Evolutionary conservation across 1,284 basidiomycete species (phyloP).

Genomic region (Moniliophthora roreri): DNA sequence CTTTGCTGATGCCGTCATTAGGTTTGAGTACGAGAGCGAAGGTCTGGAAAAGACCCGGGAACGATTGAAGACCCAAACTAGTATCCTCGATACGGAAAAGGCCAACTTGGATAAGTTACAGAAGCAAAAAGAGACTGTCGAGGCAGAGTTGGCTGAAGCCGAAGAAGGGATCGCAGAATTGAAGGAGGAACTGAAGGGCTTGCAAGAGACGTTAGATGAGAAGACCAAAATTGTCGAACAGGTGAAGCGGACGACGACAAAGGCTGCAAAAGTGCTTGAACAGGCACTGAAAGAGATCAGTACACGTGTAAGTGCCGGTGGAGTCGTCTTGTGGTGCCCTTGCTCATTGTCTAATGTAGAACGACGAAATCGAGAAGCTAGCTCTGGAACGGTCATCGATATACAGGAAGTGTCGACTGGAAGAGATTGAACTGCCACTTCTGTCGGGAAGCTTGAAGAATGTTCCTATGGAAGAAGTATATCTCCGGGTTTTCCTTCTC

Average conservation of each 20-base stretch:
- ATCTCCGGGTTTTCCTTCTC: slow-evolving; percentile 16
- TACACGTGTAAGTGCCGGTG: slow-evolving; percentile 50
- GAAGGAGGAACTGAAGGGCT: slow-evolving; percentile 57
- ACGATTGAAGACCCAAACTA: slow-evolving; percentile 59
- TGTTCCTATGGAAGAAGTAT: slow-evolving; percentile 93
- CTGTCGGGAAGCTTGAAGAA: slow-evolving; percentile 75
- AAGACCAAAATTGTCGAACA: slow-evolving; percentile 74
- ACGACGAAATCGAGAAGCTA: slow-evolving; percentile 91
- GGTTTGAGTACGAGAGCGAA: slow-evolving; percentile 78
- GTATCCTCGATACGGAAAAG: slow-evolving; percentile 56
- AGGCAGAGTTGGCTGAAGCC: slow-evolving; percentile 65
- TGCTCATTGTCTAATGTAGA: slow-evolving; percentile 44
- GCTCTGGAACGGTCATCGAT: slow-evolving; percentile 84
- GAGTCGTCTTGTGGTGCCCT: background rate
- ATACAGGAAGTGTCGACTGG: slow-evolving; percentile 91
- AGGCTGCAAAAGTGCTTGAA: slow-evolving; percentile 79
- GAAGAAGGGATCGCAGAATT: slow-evolving; percentile 61
- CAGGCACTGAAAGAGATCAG: slow-evolving; percentile 90
- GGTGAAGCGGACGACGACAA: slow-evolving; percentile 70
- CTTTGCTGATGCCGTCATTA: slow-evolving; percentile 27
- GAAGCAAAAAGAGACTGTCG: slow-evolving; percentile 55
- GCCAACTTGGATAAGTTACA: slow-evolving; percentile 57
- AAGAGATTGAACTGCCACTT: slow-evolving; percentile 88
- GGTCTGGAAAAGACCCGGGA: slow-evolving; percentile 66
- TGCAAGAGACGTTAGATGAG: slow-evolving; percentile 69